Evolutionary conservation across 129 eudicot genomes (phyloP).

Genomic region (Solidago caesia): DNA sequence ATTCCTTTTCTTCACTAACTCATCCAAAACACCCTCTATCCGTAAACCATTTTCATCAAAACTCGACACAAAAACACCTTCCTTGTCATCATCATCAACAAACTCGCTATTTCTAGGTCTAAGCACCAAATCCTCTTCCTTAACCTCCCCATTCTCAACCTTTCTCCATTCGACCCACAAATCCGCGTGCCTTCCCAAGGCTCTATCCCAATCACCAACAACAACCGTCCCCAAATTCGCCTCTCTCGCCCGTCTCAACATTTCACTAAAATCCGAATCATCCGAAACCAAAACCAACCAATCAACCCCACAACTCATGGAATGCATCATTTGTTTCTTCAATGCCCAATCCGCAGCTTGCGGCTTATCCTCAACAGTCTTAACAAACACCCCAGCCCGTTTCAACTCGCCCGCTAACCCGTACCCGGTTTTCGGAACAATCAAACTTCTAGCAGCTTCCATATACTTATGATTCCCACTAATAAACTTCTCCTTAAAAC

Average conservation of each 20-base stretch:
- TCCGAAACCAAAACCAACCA: constrained; percentile 91
- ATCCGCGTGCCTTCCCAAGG: constrained; percentile 84
- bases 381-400: constrained; percentile 85
- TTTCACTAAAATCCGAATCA: constrained; percentile 84
- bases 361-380: constrained; percentile 94
- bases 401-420: constrained; percentile 77
- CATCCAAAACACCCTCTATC: constrained; percentile 57
- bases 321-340: constrained; percentile 85
- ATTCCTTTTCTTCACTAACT: constrained; percentile 39
- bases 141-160: constrained; percentile 83
- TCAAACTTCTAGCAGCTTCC: constrained; percentile 67
- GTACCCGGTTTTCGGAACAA: constrained; percentile 74
- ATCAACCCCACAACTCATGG: constrained; percentile 80
- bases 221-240: constrained; percentile 89
- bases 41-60: constrained; percentile 32
- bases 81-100: constrained; percentile 29
- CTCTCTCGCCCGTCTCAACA: constrained; percentile 79
- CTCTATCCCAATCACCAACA: constrained; percentile 84
- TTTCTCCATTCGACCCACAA: constrained; percentile 83
- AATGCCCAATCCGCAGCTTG: constrained; percentile 98
- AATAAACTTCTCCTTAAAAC: constrained; percentile 75
- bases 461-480: constrained; percentile 54
- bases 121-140: constrained; percentile 66
- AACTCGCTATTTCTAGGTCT: constrained; percentile 29
- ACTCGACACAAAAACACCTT: constrained; percentile 34